Evolutionary conservation across 306 rosid species (phyloP).

Genomic region (Cicer bijugum): DNA sequence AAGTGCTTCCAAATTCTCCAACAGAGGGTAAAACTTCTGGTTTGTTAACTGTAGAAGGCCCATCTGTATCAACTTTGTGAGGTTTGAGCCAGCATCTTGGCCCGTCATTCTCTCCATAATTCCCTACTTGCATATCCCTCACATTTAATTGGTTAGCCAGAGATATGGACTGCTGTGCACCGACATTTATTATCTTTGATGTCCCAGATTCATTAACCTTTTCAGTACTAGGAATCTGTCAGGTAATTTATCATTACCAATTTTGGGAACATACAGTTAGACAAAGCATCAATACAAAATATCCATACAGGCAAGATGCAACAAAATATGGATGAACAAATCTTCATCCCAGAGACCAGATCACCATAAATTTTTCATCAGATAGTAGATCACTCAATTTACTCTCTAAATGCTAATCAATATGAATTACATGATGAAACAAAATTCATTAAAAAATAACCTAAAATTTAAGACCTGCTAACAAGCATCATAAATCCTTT

Average conservation of each 20-base stretch:
- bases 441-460: slow-evolving; percentile 26
- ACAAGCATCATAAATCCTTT: neutral
- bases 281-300: slow-evolving; percentile 15
- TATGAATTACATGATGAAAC: slow-evolving; percentile 19
- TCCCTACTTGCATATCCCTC: slow-evolving; percentile 55
- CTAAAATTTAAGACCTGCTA: slow-evolving; percentile 28
- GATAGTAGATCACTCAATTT: slow-evolving; percentile 40
- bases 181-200: slow-evolving; percentile 52
- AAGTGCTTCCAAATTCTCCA: slow-evolving; percentile 61
- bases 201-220: slow-evolving; percentile 60
- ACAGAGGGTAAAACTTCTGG: slow-evolving; percentile 56
- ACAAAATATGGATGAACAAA: slow-evolving; percentile 4
- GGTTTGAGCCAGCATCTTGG: slow-evolving; percentile 69
- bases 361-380: neutral
- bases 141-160: slow-evolving; percentile 54
- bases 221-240: slow-evolving; percentile 63
- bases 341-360: slow-evolving; percentile 29
- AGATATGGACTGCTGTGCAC: slow-evolving; percentile 54
- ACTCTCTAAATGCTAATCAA: slow-evolving; percentile 21
- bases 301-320: slow-evolving; percentile 28
- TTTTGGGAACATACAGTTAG: slow-evolving; percentile 32
- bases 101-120: slow-evolving; percentile 60
- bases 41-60: slow-evolving; percentile 61
- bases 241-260: slow-evolving; percentile 49
- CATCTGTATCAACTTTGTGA: slow-evolving; percentile 57